These are phyloP conservation scores for Linum usitatissimum DNA, from an alignment of 345 rosid genomes.

Conservation along the genomic window DNA sequence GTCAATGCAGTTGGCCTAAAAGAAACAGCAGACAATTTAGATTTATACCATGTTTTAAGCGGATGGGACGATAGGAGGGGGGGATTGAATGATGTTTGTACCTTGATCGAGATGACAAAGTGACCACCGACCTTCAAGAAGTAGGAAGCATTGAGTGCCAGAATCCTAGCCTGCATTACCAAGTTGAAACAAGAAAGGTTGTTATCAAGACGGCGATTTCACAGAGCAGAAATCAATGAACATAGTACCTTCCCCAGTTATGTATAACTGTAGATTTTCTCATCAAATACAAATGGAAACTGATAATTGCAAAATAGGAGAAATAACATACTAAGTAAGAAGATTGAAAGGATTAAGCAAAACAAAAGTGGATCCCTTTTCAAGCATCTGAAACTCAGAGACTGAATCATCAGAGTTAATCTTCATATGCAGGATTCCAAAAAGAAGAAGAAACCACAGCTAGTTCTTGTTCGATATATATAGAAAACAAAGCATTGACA, in stretches of 20 bases:
- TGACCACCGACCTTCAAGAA: conserved; percentile 91
- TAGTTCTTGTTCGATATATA: too few relatives aligned
- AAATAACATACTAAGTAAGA: neutral
- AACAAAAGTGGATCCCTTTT: neutral
- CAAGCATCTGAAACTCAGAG: conserved; percentile 50
- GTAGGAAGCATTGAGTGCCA: conserved; percentile 75
- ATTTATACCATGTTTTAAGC: too few relatives aligned
- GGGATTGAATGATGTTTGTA: conserved; percentile 6
- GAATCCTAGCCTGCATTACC: conserved; percentile 71
- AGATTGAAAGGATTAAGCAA: neutral
- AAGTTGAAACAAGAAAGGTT: too few relatives aligned
- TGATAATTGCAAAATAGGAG: neutral
- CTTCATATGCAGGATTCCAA: conserved; percentile 31
- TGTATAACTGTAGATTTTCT: too few relatives aligned
- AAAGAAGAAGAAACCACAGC: neutral
- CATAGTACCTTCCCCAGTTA: too few relatives aligned
- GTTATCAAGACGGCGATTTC: neutral
- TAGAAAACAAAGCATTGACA: too few relatives aligned
- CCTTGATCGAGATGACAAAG: conserved; percentile 98
- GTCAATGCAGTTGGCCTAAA: conserved; percentile 85
- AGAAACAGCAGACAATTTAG: too few relatives aligned
- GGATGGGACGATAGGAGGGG: too few relatives aligned
- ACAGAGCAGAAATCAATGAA: neutral
- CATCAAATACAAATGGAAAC: neutral
- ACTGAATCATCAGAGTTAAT: conserved; percentile 54